phyloP scores from a whole-genome alignment of 305 asterid genomes.

The Ilex paraguariensis region DNA sequence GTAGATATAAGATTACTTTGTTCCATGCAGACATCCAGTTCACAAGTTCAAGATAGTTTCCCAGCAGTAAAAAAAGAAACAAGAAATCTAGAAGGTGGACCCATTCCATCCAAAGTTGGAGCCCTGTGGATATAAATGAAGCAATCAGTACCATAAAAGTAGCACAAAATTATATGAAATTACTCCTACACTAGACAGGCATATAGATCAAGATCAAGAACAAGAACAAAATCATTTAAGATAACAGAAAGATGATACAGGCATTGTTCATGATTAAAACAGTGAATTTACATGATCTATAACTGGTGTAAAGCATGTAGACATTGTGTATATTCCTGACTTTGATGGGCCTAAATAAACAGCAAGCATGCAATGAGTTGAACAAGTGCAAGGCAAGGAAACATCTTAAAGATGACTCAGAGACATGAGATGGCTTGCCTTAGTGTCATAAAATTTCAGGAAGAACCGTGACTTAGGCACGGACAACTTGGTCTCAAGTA shows the following conservation, averaged over 20 bases:
- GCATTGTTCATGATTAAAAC: constrained; percentile 7
- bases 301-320: constrained; percentile 98
- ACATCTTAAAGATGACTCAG: constrained; percentile 11
- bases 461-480: constrained; percentile 73
- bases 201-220: not conserved
- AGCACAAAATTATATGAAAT: not conserved
- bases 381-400: constrained; percentile 21
- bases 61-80: not conserved
- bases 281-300: constrained; percentile 62
- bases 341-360: constrained; percentile 86
- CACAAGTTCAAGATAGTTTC: not conserved
- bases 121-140: constrained; percentile 21
- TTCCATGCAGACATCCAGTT: not conserved
- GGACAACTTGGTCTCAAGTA: constrained; percentile 71
- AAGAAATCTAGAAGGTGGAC: constrained; percentile 28
- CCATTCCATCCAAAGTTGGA: constrained; percentile 48
- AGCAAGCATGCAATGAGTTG: constrained; percentile 63
- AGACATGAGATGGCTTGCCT: constrained; percentile 44
- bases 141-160: constrained; percentile 1
- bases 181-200: too few relatives aligned
- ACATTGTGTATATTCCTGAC: constrained; percentile 92
- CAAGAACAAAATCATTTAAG: not conserved
- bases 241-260: not conserved
- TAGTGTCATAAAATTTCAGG: constrained; percentile 86
- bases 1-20: too few relatives aligned